Conservation (phyloP, 2,329 filamentous ascomycete species). For the Aspergillus spinulosporus region DNA sequence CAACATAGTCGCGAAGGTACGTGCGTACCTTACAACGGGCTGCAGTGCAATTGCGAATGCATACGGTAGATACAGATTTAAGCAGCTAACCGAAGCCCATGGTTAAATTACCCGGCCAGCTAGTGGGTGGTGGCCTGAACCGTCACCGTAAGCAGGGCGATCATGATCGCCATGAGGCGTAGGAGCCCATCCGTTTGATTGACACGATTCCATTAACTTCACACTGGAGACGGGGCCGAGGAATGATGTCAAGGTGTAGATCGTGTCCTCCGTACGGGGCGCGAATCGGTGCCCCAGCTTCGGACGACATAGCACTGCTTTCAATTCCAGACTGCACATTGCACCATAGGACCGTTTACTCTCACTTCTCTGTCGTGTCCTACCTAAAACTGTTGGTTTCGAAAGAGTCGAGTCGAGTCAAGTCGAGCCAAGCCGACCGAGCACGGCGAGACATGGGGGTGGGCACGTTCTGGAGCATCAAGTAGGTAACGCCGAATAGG, state of each 20-base stretch:
- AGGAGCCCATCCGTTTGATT: background rate
- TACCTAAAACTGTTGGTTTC: background rate
- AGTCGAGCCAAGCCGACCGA: background rate
- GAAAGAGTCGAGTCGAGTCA: background rate
- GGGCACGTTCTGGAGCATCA: background rate
- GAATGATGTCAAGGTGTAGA: background rate
- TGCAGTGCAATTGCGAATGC: background rate
- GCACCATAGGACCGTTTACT: background rate
- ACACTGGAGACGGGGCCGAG: background rate
- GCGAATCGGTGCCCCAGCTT: background rate
- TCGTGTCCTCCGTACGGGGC: background rate
- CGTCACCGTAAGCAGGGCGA: background rate
- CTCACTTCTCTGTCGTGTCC: background rate
- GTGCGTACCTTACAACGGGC: background rate
- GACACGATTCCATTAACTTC: background rate
- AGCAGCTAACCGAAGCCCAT: background rate
- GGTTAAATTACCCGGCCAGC: background rate
- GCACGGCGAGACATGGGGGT: background rate
- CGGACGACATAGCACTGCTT: background rate
- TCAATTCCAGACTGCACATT: background rate
- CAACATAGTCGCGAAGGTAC: background rate
- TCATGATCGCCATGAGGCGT: background rate
- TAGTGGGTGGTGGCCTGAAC: no score
- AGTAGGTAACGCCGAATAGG: background rate
- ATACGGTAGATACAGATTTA: background rate